These are phyloP conservation scores for Pistacia vera DNA, from an alignment of 345 rosid species.

Conservation along the genomic window DNA sequence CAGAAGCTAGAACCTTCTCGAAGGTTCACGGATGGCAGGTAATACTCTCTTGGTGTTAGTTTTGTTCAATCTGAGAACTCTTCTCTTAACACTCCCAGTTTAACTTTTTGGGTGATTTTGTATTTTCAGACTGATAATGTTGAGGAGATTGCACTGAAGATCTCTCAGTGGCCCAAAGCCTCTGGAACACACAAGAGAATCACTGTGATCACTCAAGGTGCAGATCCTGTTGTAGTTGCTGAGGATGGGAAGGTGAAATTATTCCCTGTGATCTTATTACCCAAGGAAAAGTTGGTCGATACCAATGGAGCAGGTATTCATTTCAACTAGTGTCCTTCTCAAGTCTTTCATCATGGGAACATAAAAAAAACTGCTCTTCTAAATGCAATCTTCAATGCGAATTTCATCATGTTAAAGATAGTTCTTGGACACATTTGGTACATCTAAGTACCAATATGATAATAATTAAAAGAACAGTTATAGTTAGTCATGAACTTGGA, in stretches of 20 bases:
- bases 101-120: not conserved
- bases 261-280: constrained; percentile 75
- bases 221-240: constrained; percentile 91
- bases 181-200: constrained; percentile 88
- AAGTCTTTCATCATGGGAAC: not conserved
- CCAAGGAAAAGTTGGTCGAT: constrained; percentile 91
- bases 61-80: not conserved
- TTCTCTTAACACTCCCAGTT: not conserved
- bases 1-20: constrained; percentile 89
- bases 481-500: not conserved
- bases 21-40: constrained; percentile 99
- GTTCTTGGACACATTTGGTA: not conserved
- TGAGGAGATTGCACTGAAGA: constrained; percentile 85
- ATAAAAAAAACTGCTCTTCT: not conserved
- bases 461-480: not conserved
- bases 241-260: constrained; percentile 89
- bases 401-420: too few relatives aligned
- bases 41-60: constrained; percentile 1
- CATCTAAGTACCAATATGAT: not conserved
- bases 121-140: constrained; percentile 71
- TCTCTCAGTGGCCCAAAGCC: constrained; percentile 89
- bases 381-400: not conserved
- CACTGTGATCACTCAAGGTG: constrained; percentile 93
- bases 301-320: constrained; percentile 91
- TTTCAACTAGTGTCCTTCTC: not conserved